phyloP scores from a whole-genome alignment of 2,329 filamentous ascomycete genomes.

The Fonsecaea monophora region DNA sequence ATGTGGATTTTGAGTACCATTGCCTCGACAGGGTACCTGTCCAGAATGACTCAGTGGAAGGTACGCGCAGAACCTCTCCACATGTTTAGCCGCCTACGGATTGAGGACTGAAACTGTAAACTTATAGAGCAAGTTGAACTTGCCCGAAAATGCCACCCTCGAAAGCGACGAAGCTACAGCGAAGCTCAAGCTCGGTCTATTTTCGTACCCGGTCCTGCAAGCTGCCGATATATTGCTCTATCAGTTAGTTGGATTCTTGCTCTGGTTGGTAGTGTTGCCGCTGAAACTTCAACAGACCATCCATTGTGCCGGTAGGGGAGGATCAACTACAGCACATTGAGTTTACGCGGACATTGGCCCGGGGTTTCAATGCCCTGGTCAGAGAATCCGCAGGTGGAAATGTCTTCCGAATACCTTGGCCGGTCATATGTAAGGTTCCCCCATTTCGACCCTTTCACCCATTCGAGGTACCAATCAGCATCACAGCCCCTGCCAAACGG shows the following conservation, averaged over 20 bases:
- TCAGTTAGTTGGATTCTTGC: constrained; percentile 54
- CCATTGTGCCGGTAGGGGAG: constrained; percentile 94
- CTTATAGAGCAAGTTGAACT: constrained; percentile 72
- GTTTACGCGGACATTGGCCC: constrained; percentile 84
- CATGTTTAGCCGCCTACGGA: background rate
- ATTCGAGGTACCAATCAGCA: constrained; percentile 20
- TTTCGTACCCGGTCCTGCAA: constrained; percentile 94
- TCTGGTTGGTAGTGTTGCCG: constrained; percentile 10
- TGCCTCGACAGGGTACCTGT: constrained; percentile 90
- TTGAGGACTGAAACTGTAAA: background rate
- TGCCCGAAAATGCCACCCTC: constrained; percentile 65
- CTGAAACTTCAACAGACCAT: constrained; percentile 63
- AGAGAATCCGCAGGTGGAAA: constrained; percentile 37
- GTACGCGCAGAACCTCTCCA: constrained; percentile 51
- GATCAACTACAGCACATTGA: constrained; percentile 95
- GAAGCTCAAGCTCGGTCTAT: constrained; percentile 82
- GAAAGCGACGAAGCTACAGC: constrained; percentile 64
- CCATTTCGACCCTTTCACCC: background rate
- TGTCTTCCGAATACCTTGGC: constrained; percentile 71
- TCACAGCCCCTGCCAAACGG: constrained; percentile 74
- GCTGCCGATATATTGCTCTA: constrained; percentile 93
- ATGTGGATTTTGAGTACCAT: constrained; percentile 97
- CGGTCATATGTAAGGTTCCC: constrained; percentile 68
- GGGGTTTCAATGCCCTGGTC: constrained; percentile 82
- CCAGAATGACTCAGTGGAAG: constrained; percentile 99